phyloP scores from a whole-genome alignment of 768 basidiomycete species.

The Kondoa malvinella region DNA sequence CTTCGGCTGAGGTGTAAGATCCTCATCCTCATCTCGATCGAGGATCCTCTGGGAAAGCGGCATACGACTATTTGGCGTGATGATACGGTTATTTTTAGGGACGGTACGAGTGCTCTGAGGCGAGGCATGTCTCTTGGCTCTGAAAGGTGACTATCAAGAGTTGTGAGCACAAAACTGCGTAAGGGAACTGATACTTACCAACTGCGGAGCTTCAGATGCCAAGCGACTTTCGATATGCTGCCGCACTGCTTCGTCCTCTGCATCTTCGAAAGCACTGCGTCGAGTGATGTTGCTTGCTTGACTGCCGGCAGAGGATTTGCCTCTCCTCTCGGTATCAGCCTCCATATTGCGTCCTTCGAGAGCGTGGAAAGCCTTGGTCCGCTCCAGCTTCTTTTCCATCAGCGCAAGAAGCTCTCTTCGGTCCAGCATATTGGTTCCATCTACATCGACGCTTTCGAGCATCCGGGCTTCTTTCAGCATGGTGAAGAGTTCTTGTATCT shows the following conservation, averaged over 20 bases:
- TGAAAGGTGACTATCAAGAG: not conserved
- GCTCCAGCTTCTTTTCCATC: conserved; percentile 64
- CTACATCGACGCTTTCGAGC: conserved; percentile 54
- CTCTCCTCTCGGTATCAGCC: conserved; percentile 19
- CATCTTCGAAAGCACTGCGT: conserved; percentile 32
- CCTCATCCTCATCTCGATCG: not conserved
- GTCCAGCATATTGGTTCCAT: conserved; percentile 49
- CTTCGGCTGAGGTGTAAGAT: not conserved
- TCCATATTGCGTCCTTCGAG: conserved; percentile 46
- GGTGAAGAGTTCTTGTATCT: conserved; percentile 82
- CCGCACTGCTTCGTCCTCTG: conserved; percentile 40
- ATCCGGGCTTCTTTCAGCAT: conserved; percentile 71
- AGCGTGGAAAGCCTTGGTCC: conserved; percentile 65
- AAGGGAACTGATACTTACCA: conserved; percentile 28
- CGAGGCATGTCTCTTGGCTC: not conserved
- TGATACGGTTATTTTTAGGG: not conserved
- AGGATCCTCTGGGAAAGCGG: not conserved
- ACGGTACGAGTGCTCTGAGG: not conserved
- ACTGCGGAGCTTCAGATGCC: conserved; percentile 40
- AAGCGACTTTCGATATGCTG: conserved; percentile 76
- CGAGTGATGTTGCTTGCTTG: conserved; percentile 25
- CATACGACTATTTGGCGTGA: not conserved
- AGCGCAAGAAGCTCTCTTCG: conserved; percentile 61
- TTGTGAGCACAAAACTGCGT: not conserved
- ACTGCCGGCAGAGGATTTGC: conserved; percentile 20